Base-by-base conservation (phyloP, 352 stramenopile genomes). In the Blastocystis sp. region DNA sequence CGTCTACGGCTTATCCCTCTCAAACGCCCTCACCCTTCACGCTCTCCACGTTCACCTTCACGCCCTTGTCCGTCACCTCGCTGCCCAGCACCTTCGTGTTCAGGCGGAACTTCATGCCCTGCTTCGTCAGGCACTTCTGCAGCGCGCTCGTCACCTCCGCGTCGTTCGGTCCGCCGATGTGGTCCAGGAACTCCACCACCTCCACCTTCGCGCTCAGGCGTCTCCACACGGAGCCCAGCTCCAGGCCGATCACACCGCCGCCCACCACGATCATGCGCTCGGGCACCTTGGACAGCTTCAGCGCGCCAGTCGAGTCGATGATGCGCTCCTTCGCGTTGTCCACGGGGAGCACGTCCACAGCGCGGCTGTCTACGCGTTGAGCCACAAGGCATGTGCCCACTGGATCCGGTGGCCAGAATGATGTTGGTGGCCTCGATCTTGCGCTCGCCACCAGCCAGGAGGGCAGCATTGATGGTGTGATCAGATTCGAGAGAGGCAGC, bases 161-260 rank as follows among this genome's bases (percentile, higher is more conserved):
- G 69, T 90, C 89, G 60, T 76, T 96, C 28, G 91, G 90, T 62
- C 94, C 93, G 76, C 94, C 97, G 4, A 98, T 93, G 28, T 92
- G 89, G 93, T 99, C 96, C 88, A 98, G 92, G 90, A 95, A 99
- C 92, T 99, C 97, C 77, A 99, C 95, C 9, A 99, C 96, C 34
- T 96, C 98, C 11, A 99, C 96, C 86, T 97, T 89, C 14, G 93
- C 90, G 77, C 97, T 95, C 0, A 99, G 93, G 89, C 96, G 94
- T 90, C 93, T 94, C 94, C 97, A 99, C 0, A 99, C 96, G 7
- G 94, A 98, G 89, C 96, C 97, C 91, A 99, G 96, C 91, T 99
- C 97, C 38, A 99, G 91, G 40, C 96, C 96, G 90, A 99, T 99
- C 45, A 98, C 95, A 65, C 97, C 97, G 43, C 94, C 96, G 61